A percentile compares a stretch with the other conserved stretches of the same genome.
Conservation (phyloP, 2,329 filamentous ascomycete species). For the Alternaria ventricosa region DNA sequence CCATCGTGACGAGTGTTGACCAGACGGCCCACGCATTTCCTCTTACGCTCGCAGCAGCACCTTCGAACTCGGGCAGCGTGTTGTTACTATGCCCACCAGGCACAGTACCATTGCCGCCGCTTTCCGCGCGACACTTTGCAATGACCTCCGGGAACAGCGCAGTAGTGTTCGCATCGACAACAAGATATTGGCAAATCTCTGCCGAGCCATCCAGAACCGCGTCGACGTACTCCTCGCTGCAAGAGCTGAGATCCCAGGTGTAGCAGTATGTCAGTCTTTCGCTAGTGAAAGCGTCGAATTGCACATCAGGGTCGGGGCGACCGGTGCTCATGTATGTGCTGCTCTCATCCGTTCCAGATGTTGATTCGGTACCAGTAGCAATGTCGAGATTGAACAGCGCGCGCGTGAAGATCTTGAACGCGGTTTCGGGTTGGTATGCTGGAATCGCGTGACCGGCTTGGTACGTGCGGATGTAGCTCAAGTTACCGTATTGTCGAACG, state of each 20-base stretch:
- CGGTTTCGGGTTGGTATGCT: constrained; percentile 54
- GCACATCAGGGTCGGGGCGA: constrained; percentile 18
- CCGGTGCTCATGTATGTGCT: constrained; percentile 21
- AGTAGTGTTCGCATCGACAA: constrained; percentile 27
- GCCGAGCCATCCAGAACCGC: constrained; percentile 19
- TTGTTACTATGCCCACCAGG: not conserved
- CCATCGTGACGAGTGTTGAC: not conserved
- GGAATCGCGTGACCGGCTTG: constrained; percentile 52
- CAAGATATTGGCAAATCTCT: constrained; percentile 24
- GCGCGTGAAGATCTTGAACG: constrained; percentile 59
- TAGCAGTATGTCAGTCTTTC: constrained; percentile 22
- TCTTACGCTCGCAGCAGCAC: not conserved
- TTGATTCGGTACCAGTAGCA: constrained; percentile 49
- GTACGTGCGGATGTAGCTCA: constrained; percentile 49
- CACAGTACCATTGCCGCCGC: constrained; percentile 2
- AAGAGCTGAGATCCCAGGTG: constrained; percentile 21
- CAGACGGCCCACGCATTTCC: not conserved
- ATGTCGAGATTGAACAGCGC: constrained; percentile 54
- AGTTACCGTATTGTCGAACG: constrained; percentile 46
- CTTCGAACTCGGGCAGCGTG: constrained; percentile 13
- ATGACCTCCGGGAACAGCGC: constrained; percentile 26
- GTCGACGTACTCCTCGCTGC: constrained; percentile 19
- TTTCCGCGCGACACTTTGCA: constrained; percentile 14
- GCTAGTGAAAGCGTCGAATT: constrained; percentile 11
- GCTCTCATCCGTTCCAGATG: constrained; percentile 1